Conservation (phyloP, 2,329 filamentous ascomycete species). For the Alternaria angustiovoidea region DNA sequence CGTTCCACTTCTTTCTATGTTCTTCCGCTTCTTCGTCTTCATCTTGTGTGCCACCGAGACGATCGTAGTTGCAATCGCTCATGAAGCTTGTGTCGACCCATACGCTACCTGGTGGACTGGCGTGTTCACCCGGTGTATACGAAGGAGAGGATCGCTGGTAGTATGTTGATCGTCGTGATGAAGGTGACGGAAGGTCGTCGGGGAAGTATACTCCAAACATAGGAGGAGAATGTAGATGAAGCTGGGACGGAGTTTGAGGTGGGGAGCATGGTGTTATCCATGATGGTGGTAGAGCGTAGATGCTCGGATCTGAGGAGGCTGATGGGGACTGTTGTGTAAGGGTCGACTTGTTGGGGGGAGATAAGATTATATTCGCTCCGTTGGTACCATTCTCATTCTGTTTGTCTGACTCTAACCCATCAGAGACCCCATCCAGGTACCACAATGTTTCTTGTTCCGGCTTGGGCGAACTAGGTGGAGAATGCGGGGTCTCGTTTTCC, state of each 20-base stretch:
- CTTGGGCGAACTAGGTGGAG: rapidly evolving
- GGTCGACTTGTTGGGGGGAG: background rate
- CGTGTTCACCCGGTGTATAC: background rate
- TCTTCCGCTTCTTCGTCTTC: background rate
- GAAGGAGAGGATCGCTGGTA: background rate
- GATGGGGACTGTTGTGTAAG: background rate
- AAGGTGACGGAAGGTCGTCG: background rate
- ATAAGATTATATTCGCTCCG: background rate
- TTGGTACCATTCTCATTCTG: background rate
- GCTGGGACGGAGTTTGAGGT: background rate
- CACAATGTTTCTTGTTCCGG: background rate
- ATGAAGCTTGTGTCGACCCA: background rate
- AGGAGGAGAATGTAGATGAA: background rate
- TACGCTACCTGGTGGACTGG: background rate
- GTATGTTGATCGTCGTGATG: background rate
- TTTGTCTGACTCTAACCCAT: background rate
- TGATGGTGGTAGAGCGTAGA: background rate
- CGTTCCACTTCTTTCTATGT: background rate
- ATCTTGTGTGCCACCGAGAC: background rate
- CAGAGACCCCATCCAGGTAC: background rate
- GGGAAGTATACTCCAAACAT: background rate
- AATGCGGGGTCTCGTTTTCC: background rate
- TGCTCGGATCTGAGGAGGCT: background rate
- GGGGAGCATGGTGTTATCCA: background rate
- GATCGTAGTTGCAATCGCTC: background rate